Base-by-base conservation (phyloP, 2,329 filamentous ascomycete genomes). In the Nothomitra cinnamomea region DNA sequence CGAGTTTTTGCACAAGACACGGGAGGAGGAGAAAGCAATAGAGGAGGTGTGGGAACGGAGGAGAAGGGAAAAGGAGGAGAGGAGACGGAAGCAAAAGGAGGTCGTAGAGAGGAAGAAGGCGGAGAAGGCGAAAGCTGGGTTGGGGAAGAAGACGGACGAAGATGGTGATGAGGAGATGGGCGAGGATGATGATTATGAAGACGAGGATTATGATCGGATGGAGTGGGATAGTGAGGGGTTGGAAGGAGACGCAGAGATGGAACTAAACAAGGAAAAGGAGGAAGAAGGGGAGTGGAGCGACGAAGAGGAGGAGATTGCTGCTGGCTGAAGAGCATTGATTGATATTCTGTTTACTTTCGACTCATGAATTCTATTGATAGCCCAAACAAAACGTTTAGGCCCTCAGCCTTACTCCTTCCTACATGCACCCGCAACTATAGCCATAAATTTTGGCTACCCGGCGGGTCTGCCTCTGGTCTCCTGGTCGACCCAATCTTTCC, bases 31-130 rank as follows among this genome's bases (percentile, higher is more conserved):
- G 54, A 78, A 82, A 63, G 79, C 84, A 58, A 69, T 95, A 60
- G 89, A 96, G 60, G 79, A 82, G 70, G 77, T 79, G 60, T 96
- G 92, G 86, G 83, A 88, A 60, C 71, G 83, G 69, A 77, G 79
- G 62, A 76, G 78, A 55, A 79, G 81, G 61, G 85, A 92, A 65
- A 95, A 94, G 72, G 89, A 89, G 55, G 79, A 79, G 54, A 75
- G 92, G 58, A 83, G 80, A 69, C 82, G 82, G 64, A 76, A 87
- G 61, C 92, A 98, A 65, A 88, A 79, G 66, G 88, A 85, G 59
- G 96, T 96, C 61, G 79, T 98, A 1, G 88, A 94, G 69, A 83
- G 76, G 69, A 96, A 95, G 72, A 79, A 76, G 67, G 79, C 82
- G 63, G 75, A 77, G 21, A 24, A 53, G 78, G 70, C 58, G 21